phyloP scores from a whole-genome alignment of 768 basidiomycete species.

The Tricholoma terreum region DNA sequence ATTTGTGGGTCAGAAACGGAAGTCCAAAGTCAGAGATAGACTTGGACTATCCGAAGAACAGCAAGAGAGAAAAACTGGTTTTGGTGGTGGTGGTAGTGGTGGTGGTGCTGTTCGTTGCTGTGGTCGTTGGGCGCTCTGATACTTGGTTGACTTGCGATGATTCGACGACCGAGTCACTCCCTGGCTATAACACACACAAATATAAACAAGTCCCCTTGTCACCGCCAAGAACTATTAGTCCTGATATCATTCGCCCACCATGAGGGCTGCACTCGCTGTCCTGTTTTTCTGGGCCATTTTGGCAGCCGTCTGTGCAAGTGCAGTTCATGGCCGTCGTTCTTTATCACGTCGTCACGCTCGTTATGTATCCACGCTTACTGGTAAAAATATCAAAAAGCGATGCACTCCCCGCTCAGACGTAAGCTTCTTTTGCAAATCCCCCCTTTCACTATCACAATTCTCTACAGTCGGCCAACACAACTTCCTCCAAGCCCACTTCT shows the following conservation, averaged over 20 bases:
- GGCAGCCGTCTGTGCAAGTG: conserved; percentile 30
- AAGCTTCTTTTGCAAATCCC: conserved; percentile 6
- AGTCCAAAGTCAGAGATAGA: conserved; percentile 34
- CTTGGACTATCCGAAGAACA: conserved; percentile 38
- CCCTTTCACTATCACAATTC: no score
- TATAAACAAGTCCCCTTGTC: no score
- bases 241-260: no score
- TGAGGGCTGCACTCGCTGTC: conserved; percentile 43
- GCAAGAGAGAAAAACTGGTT: neutral
- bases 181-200: neutral
- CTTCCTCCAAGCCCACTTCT: conserved; percentile 1
- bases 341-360: conserved; percentile 35
- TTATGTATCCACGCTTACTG: conserved; percentile 18
- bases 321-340: conserved; percentile 24
- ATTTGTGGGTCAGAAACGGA: conserved; percentile 28
- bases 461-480: no score
- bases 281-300: conserved; percentile 36
- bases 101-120: neutral
- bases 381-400: conserved; percentile 10
- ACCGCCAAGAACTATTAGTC: no score
- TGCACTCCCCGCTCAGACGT: no score
- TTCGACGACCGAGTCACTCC: neutral
- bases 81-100: no score
- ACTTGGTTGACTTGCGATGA: no score
- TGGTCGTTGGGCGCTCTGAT: neutral